A percentile compares a stretch with the other conserved stretches of the same genome.
These are phyloP conservation scores for Beauveria varroae DNA, from an alignment of 2,329 filamentous ascomycete genomes.

Conservation along the genomic window DNA sequence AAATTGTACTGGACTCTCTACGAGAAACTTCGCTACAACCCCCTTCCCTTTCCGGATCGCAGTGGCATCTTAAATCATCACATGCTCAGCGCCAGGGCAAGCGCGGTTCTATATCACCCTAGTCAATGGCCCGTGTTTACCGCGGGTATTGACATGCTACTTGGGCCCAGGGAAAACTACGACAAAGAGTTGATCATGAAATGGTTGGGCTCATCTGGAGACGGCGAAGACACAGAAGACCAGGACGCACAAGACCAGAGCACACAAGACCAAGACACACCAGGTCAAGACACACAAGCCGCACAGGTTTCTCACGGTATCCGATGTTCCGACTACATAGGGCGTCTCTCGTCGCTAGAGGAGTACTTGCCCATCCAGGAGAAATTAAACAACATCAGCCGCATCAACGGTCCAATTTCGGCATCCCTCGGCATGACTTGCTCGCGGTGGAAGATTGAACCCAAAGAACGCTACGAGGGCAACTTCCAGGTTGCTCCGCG, in stretches of 20 bases:
- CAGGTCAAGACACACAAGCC: background rate
- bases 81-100: constrained; percentile 16
- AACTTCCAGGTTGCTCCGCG: constrained; percentile 25
- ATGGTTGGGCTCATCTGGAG: background rate
- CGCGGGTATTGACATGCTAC: constrained; percentile 12
- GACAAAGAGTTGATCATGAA: background rate
- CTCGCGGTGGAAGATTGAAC: constrained; percentile 29
- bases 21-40: constrained; percentile 21
- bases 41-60: constrained; percentile 16
- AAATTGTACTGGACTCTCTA: constrained; percentile 22
- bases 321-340: constrained; percentile 27
- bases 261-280: too few species aligned
- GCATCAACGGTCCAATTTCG: constrained; percentile 19
- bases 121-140: constrained; percentile 14
- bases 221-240: background rate
- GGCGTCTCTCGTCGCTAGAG: constrained; percentile 20
- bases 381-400: constrained; percentile 19
- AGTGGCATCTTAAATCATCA: constrained; percentile 19
- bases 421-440: constrained; percentile 20
- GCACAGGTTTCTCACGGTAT: constrained; percentile 19
- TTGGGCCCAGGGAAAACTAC: background rate
- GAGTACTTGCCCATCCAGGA: constrained; percentile 20
- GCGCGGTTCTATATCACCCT: constrained; percentile 17
- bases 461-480: constrained; percentile 28
- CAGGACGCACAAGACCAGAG: too few species aligned